These are phyloP conservation scores for Excoecaria agallocha DNA, from an alignment of 345 rosid species.

Conservation along the genomic window DNA sequence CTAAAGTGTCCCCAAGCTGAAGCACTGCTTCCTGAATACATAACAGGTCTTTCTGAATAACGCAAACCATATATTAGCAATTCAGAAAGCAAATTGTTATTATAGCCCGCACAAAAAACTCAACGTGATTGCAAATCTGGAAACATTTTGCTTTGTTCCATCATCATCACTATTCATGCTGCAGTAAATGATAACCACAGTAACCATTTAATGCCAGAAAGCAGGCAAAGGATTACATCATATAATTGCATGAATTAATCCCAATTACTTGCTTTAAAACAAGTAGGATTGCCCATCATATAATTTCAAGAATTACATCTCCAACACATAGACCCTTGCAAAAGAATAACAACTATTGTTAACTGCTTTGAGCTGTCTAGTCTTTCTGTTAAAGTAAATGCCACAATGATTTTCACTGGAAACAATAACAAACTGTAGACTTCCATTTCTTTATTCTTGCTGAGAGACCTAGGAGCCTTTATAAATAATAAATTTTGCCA, in stretches of 20 bases:
- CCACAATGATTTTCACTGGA: background rate
- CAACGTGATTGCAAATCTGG: background rate
- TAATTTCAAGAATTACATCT: too few species aligned
- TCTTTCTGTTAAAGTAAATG: background rate
- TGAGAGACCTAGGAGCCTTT: background rate
- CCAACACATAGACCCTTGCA: too few species aligned
- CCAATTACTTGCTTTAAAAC: background rate
- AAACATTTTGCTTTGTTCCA: background rate
- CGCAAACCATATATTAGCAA: constrained; percentile 1
- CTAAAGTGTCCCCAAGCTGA: constrained; percentile 49
- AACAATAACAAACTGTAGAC: background rate
- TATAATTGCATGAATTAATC: background rate
- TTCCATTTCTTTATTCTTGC: background rate
- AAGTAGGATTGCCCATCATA: background rate
- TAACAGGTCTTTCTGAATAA: constrained; percentile 57
- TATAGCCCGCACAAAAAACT: background rate
- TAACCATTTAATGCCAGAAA: background rate
- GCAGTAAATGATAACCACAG: background rate
- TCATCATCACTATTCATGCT: background rate
- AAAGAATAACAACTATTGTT: too few species aligned
- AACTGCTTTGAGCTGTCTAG: background rate
- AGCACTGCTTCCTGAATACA: constrained; percentile 49
- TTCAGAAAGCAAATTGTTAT: background rate
- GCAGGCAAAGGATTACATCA: background rate
- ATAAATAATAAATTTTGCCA: background rate